A percentile compares a stretch with the other conserved stretches of the same genome.
Evolutionary conservation across 73 alveolate genomes (phyloP).

Genomic region (Chromera velia): DNA sequence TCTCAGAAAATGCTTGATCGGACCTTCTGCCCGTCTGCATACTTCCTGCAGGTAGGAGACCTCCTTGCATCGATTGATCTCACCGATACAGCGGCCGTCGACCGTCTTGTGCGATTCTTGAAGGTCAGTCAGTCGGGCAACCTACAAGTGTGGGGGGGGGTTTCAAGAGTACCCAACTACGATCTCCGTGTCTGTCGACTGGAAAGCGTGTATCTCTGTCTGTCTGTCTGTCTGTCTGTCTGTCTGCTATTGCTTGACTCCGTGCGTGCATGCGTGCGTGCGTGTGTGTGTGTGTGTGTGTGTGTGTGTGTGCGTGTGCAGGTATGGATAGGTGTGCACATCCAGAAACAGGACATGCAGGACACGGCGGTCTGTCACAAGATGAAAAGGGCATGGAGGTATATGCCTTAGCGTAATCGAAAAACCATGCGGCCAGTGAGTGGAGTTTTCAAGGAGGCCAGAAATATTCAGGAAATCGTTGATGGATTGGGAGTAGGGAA

Average conservation of each 20-base stretch:
- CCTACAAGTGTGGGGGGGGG: no score
- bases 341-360: no score
- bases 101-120: neutral
- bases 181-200: neutral
- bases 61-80: no score
- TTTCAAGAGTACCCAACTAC: neutral
- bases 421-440: no score
- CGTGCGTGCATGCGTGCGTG: neutral
- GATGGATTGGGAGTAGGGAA: no score
- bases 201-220: neutral
- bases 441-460: no score
- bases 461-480: no score
- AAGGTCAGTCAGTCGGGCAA: neutral
- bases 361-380: no score
- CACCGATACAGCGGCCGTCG: no score
- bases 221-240: neutral
- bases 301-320: neutral
- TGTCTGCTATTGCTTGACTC: neutral
- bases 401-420: no score
- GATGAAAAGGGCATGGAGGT: no score
- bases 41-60: neutral
- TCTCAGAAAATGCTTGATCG: neutral
- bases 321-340: no score
- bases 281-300: neutral
- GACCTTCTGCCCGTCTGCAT: neutral